A percentile compares a stretch with the other conserved stretches of the same genome.
phyloP scores from a whole-genome alignment of 73 alveolate species.

The Paramecium octaurelia region DNA sequence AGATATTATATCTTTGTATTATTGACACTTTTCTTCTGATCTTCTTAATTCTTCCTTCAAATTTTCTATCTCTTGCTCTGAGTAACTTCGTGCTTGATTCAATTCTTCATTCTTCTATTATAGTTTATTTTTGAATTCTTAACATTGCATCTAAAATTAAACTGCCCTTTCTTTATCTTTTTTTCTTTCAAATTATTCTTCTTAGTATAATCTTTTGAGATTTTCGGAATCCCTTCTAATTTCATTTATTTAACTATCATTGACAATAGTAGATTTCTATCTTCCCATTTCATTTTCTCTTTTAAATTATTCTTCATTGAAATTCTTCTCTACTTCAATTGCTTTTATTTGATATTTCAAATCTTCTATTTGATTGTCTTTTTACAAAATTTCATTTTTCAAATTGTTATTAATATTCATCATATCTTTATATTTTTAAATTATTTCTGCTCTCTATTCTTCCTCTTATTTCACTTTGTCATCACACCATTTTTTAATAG shows the following conservation, averaged over 20 bases:
- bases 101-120: neutral
- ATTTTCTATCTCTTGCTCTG: neutral
- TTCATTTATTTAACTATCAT: neutral
- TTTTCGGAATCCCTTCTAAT: neutral
- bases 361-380: neutral
- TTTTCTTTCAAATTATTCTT: neutral
- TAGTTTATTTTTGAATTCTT: neutral
- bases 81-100: neutral
- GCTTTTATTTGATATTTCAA: neutral
- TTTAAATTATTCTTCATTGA: neutral
- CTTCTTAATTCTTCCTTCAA: neutral
- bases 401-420: neutral
- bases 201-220: neutral
- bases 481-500: neutral
- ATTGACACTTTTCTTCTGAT: neutral
- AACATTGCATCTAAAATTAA: neutral
- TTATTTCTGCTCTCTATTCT: neutral
- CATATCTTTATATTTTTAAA: neutral
- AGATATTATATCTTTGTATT: neutral
- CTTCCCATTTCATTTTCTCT: neutral
- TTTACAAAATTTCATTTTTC: neutral
- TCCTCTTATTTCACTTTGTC: neutral
- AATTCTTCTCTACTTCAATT: neutral
- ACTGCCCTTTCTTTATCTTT: neutral
- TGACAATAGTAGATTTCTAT: neutral